Evolutionary conservation across 2,329 filamentous ascomycete species (phyloP).

Genomic region (Pseudogymnoascus sp.): DNA sequence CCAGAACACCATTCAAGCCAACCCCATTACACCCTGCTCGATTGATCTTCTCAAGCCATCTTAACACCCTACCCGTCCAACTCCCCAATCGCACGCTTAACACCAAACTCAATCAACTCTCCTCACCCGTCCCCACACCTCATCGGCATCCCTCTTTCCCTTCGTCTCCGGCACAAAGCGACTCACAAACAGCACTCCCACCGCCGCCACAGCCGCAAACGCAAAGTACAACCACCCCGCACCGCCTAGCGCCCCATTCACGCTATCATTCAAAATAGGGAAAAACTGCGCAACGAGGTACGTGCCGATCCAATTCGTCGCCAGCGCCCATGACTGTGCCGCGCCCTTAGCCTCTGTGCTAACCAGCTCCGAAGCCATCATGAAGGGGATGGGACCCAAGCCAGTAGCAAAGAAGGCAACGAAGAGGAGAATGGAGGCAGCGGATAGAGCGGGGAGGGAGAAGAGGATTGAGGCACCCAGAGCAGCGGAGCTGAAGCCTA

Average conservation of each 20-base stretch:
- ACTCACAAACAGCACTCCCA: conserved; percentile 66
- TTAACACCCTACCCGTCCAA: not conserved
- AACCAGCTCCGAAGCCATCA: conserved; percentile 85
- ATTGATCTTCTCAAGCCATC: no score
- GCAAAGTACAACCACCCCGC: conserved; percentile 84
- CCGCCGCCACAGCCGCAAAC: conserved; percentile 69
- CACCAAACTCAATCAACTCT: not conserved
- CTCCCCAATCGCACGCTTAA: not conserved
- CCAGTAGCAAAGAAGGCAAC: conserved; percentile 87
- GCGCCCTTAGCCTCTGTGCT: conserved; percentile 85
- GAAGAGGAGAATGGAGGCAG: conserved; percentile 74
- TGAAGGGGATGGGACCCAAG: conserved; percentile 89
- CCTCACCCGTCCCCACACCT: conserved; percentile 76
- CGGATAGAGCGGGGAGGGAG: conserved; percentile 67
- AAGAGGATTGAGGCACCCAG: conserved; percentile 76
- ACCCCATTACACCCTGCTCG: not conserved
- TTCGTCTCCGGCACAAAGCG: conserved; percentile 80
- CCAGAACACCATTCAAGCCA: not conserved
- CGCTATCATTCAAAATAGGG: conserved; percentile 70
- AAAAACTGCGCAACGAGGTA: conserved; percentile 95
- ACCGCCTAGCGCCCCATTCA: conserved; percentile 59
- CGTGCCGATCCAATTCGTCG: conserved; percentile 82
- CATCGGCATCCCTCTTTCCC: conserved; percentile 75
- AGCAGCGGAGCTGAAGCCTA: conserved; percentile 70
- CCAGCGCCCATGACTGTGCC: conserved; percentile 81